Percentiles rank a stretch among this genome's conserved stretches.
Conservation (phyloP, 106 monocot genomes). For the Triglochin maritima region DNA sequence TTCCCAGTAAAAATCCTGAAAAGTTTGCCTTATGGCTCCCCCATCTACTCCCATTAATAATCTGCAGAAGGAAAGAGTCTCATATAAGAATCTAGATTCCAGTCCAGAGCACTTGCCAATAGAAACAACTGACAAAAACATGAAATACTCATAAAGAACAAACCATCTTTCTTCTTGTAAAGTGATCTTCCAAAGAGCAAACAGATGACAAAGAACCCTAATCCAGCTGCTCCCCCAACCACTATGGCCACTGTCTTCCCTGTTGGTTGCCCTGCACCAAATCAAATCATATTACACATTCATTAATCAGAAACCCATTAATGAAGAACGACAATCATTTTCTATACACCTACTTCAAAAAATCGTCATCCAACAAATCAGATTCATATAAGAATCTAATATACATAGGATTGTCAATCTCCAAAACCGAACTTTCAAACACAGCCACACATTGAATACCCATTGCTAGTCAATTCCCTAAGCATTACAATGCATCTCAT, state of each 20-base stretch:
- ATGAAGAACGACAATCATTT: no score
- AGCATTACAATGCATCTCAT: no score
- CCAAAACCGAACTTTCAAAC: no score
- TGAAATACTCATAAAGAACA: no score
- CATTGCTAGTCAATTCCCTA: no score
- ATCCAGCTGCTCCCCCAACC: conserved; percentile 71
- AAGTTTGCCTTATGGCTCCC: not conserved
- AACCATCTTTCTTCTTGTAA: conserved; percentile 62
- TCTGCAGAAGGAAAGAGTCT: not conserved
- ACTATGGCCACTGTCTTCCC: conserved; percentile 95
- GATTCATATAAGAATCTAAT: no score
- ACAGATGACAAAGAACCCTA: conserved; percentile 81
- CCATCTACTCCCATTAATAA: not conserved
- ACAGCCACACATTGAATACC: no score
- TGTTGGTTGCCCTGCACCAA: conserved; percentile 58
- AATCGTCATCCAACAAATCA: no score
- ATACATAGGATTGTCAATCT: no score
- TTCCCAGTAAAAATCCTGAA: not conserved
- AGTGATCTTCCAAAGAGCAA: conserved; percentile 72
- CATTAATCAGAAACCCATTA: not conserved
- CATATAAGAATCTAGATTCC: not conserved
- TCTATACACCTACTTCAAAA: no score
- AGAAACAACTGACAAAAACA: no score
- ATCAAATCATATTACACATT: not conserved
- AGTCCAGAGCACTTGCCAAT: not conserved